Evolutionary conservation across 2,329 filamentous ascomycete species (phyloP).

Genomic region (Aspergillus pseudotamarii): DNA sequence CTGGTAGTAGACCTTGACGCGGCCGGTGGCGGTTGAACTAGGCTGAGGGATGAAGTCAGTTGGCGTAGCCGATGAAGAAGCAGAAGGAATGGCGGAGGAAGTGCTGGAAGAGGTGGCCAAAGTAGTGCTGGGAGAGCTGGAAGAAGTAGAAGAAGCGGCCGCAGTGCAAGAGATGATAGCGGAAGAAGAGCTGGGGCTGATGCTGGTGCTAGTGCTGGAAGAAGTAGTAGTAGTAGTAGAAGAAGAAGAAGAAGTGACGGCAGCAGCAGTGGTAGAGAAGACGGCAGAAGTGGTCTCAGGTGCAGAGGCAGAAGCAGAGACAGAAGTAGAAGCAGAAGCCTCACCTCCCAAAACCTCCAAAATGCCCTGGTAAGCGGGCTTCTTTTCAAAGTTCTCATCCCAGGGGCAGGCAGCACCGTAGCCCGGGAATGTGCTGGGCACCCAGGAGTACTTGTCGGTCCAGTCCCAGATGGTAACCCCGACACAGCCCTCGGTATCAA

Average conservation of each 20-base stretch:
- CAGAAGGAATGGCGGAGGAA: neutral
- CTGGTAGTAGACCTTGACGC: neutral
- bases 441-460: constrained; percentile 52
- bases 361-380: constrained; percentile 48
- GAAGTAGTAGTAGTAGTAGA: too few species aligned
- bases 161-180: neutral
- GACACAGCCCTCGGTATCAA: constrained; percentile 33
- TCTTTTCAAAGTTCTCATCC: constrained; percentile 51
- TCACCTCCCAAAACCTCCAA: constrained; percentile 28
- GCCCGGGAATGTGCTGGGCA: constrained; percentile 45
- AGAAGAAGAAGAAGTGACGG: neutral
- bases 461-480: constrained; percentile 47
- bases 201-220: neutral
- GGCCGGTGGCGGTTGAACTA: neutral
- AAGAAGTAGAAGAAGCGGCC: neutral
- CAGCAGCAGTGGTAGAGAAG: neutral
- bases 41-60: neutral
- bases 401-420: constrained; percentile 50
- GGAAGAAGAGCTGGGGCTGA: neutral
- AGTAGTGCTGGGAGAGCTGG: neutral
- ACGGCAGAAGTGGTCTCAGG: neutral
- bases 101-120: neutral
- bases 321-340: constrained; percentile 14
- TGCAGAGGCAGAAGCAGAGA: constrained; percentile 1
- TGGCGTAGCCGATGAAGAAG: neutral